phyloP scores from a whole-genome alignment of 2,329 filamentous ascomycete genomes.

The Fusarium redolens region DNA sequence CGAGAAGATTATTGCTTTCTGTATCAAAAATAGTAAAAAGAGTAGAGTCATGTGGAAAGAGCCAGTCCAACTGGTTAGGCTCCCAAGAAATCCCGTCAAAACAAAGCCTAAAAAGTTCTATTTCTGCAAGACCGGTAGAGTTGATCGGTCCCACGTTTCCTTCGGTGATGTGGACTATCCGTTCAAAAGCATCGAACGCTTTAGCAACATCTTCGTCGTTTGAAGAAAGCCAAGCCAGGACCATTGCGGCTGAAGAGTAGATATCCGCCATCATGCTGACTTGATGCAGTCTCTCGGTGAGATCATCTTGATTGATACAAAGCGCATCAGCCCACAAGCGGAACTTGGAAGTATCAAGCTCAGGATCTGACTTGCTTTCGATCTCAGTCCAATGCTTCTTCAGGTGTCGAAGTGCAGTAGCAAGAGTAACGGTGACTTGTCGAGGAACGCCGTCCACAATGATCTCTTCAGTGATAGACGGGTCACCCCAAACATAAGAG shows the following conservation, averaged over 20 bases:
- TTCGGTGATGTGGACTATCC: background rate
- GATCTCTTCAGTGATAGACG: fast-evolving
- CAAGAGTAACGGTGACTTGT: background rate
- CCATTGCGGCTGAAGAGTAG: background rate
- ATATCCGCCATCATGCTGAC: background rate
- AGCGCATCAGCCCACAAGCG: background rate
- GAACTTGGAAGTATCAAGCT: background rate
- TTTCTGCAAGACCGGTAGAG: background rate
- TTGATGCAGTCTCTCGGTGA: background rate
- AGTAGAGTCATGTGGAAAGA: background rate
- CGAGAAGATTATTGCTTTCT: fast-evolving
- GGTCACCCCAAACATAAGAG: background rate
- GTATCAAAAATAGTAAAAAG: background rate
- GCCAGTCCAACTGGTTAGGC: background rate
- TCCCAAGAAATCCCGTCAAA: fast-evolving
- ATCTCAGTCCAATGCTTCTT: background rate
- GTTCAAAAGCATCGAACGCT: background rate
- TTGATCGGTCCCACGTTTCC: no score
- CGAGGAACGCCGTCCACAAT: background rate
- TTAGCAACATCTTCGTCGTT: background rate
- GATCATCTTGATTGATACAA: background rate
- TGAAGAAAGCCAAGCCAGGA: background rate
- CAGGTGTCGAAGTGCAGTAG: background rate
- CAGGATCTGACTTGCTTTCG: fast-evolving
- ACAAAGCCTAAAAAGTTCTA: no score